Base-by-base conservation (phyloP, 1,284 basidiomycete species). In the Testicularia cyperi region DNA sequence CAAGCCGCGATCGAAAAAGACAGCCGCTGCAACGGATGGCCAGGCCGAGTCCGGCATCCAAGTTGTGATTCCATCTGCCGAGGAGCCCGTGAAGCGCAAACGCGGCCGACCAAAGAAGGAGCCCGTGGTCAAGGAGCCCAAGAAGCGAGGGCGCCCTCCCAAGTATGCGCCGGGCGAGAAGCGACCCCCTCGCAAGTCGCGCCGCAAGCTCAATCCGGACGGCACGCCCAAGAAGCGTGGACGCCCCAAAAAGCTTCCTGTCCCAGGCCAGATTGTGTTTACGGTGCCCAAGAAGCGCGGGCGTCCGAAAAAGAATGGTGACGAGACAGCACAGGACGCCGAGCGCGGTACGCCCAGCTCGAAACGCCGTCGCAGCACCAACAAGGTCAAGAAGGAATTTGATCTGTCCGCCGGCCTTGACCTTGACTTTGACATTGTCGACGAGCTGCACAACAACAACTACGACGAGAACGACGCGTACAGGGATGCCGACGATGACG, bases 101-200 rank as follows among this genome's bases (percentile, higher is more conserved):
- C 52, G 58, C 4, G 58, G 58, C 10, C 43, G 58, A 29, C 58
- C 53, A 12, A 29, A 31, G 10, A 52, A 41, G 23, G 37, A 38
- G 13, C 37, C 37, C 13, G 23, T 38, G 14, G 23, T 32, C 14
- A 56, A 46, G 25, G 33, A 41, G 6, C 47, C 52, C 23, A 62
- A 62, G 38, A 58, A 58, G 34, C 42, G 61, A 16, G 61, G 61
- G 13, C 42, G 61, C 9, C 61, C 61, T 12, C 38, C 46, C 14
- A 64, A 58, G 39, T 57, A 58, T 22, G 51, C 54, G 0, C 33
- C 36, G 1, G 61, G 55, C 8, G 54, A 58, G 27, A 51, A 46
- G 19, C 42, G 49, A 2, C 42, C 48, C 0, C 31, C 15, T 13
- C 37, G 48, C 7, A 36, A 38, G 0, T 52, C 53, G 13, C 18